A percentile compares a stretch with the other conserved stretches of the same genome.
These are phyloP conservation scores for Tilletia caries DNA, from an alignment of 1,284 basidiomycete species.

Conservation along the genomic window DNA sequence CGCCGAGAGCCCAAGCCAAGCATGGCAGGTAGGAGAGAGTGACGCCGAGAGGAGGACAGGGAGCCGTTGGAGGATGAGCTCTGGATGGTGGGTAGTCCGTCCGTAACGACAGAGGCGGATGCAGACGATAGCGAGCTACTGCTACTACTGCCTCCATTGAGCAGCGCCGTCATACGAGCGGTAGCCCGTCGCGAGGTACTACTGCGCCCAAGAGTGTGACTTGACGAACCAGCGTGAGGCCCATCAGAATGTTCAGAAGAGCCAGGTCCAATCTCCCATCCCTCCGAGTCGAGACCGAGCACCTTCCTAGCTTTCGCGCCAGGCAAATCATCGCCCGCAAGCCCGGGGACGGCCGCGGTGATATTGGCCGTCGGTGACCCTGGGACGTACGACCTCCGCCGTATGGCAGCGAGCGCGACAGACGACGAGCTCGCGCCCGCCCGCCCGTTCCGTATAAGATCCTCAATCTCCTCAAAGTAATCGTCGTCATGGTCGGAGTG, in stretches of 20 bases:
- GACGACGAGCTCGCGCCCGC: background rate
- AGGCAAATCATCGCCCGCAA: constrained; percentile 15
- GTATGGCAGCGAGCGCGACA: background rate
- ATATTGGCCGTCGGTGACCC: background rate
- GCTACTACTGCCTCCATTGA: background rate
- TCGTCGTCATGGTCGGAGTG: background rate
- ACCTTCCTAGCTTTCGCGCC: constrained; percentile 18
- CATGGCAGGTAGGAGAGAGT: constrained; percentile 11
- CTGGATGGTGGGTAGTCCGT: constrained; percentile 3
- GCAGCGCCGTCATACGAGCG: constrained; percentile 3
- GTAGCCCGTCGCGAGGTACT: background rate
- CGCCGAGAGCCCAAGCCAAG: background rate
- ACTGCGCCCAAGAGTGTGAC: too few relatives aligned
- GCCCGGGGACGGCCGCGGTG: background rate
- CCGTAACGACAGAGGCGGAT: background rate
- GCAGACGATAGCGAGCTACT: background rate
- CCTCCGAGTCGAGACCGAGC: constrained; percentile 14
- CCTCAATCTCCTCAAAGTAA: background rate
- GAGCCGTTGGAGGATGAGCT: background rate
- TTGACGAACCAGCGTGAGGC: too few relatives aligned
- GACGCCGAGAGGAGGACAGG: background rate
- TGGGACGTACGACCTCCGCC: background rate
- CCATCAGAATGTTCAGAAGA: background rate
- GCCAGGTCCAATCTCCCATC: constrained; percentile 16
- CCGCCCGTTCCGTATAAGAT: background rate